Conservation (phyloP, 768 basidiomycete genomes). For the Cystofilobasidium ferigula region DNA sequence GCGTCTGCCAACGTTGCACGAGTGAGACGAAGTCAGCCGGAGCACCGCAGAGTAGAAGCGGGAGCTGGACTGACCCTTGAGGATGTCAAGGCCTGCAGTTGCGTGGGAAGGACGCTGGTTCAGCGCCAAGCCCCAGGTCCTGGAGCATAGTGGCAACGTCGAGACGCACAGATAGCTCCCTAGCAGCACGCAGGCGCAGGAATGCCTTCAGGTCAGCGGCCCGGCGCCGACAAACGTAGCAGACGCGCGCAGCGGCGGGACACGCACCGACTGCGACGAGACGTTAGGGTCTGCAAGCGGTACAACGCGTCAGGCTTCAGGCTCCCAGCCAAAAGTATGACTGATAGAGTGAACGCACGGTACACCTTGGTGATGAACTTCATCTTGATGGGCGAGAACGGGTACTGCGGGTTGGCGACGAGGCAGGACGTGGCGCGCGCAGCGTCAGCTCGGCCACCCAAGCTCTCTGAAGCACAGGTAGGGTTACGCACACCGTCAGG, state of each 20-base stretch:
- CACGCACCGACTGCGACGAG: conserved; percentile 60
- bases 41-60: background rate
- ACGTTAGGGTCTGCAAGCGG: conserved; percentile 68
- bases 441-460: background rate
- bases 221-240: background rate
- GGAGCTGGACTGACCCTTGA: conserved; percentile 46
- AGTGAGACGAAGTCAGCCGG: background rate
- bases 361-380: conserved; percentile 65
- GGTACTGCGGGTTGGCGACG: conserved; percentile 60
- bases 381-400: conserved; percentile 84
- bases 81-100: conserved; percentile 39
- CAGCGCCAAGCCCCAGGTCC: no score
- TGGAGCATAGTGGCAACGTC: background rate
- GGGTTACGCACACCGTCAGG: conserved; percentile 48
- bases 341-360: conserved; percentile 6
- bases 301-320: background rate
- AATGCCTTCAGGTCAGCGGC: background rate
- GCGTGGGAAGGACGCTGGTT: conserved; percentile 17
- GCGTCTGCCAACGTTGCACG: conserved; percentile 39
- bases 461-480: background rate
- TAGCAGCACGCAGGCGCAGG: background rate
- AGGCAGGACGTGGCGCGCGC: background rate
- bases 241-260: background rate
- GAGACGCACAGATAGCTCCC: conserved; percentile 74
- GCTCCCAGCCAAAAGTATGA: background rate